Conservation (phyloP, 2,329 filamentous ascomycete genomes). For the Xylaria sp. region DNA sequence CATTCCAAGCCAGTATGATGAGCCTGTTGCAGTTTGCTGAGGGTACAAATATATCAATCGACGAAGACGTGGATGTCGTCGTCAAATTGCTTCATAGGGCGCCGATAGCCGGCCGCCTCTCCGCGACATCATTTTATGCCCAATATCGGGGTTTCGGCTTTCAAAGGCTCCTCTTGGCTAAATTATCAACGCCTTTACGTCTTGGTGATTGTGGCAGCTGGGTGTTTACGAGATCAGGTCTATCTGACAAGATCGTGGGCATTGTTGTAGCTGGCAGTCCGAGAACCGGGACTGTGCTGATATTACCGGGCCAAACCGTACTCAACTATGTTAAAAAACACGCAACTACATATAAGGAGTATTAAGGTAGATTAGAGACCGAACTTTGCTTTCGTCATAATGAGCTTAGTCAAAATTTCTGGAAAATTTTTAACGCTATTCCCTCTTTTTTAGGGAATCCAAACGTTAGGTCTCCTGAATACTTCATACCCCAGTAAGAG, state of each 20-base stretch:
- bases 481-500: no score
- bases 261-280: constrained; percentile 1
- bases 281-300: not conserved
- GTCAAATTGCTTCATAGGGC: not conserved
- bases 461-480: no score
- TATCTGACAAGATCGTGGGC: not conserved
- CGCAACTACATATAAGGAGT: not conserved
- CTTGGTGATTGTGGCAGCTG: not conserved
- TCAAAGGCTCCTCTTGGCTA: not conserved
- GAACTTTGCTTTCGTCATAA: no score
- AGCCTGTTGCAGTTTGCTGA: not conserved
- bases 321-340: not conserved
- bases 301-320: not conserved
- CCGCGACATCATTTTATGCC: not conserved
- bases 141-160: not conserved
- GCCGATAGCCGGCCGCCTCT: not conserved
- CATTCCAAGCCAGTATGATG: not conserved
- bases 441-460: not conserved
- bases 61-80: not conserved
- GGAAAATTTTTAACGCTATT: no score
- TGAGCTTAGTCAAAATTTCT: no score
- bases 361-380: no score
- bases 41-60: not conserved
- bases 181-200: not conserved
- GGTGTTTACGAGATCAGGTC: not conserved